Percentiles rank a stretch among this genome's conserved stretches.
Conservation (phyloP, 106 monocot genomes). For the Chionographis japonica region DNA sequence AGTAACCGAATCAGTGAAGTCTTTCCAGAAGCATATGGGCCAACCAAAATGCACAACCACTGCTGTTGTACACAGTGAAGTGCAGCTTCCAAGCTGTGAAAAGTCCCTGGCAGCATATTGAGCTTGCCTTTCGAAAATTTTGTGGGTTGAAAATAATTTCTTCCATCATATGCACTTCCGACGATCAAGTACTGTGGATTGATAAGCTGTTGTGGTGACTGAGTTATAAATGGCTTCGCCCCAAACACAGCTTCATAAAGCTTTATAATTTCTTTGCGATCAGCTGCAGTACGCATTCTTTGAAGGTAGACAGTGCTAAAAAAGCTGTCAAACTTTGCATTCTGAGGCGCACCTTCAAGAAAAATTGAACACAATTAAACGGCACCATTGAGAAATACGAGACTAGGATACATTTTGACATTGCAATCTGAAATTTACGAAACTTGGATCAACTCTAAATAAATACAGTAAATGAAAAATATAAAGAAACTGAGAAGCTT, state of each 20-base stretch:
- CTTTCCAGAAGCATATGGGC: conserved; percentile 84
- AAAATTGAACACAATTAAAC: conserved; percentile 4
- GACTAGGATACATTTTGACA: background rate
- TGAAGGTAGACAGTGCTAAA: conserved; percentile 69
- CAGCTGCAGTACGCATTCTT: conserved; percentile 84
- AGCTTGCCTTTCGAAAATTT: conserved; percentile 42
- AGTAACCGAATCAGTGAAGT: conserved; percentile 75
- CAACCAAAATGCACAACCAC: conserved; percentile 92
- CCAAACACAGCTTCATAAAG: conserved; percentile 74
- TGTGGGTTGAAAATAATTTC: conserved; percentile 64
- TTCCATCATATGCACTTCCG: conserved; percentile 48
- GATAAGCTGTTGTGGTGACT: conserved; percentile 47
- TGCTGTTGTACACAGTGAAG: conserved; percentile 57
- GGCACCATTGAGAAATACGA: background rate
- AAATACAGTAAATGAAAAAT: background rate
- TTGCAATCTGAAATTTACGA: background rate
- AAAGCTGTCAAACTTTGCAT: conserved; percentile 41
- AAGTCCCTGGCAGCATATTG: conserved; percentile 43
- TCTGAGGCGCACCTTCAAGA: conserved; percentile 42
- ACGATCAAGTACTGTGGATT: conserved; percentile 50
- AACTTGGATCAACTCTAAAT: background rate
- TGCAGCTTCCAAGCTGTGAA: conserved; percentile 60
- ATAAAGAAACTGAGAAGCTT: background rate
- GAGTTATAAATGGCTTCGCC: conserved; percentile 33
- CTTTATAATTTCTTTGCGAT: conserved; percentile 60